Base-by-base conservation (phyloP, 805 yeast species). In the Saccharomycopsis sp. region DNA sequence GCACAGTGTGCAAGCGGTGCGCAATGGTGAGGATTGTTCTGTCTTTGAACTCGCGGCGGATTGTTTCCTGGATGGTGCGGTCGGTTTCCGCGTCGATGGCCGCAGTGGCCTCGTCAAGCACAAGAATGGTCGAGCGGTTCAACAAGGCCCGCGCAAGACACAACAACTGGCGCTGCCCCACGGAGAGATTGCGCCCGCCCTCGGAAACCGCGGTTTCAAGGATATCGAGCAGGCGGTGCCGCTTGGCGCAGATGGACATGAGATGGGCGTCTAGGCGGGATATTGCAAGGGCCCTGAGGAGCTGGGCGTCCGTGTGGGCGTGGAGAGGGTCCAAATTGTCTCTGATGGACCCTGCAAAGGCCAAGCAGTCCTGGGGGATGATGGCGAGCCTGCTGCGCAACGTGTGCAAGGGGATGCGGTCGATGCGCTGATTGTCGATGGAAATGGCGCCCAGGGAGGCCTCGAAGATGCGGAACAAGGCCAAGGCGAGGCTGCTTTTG, bases 11-110 rank as follows among this genome's bases (percentile, higher is more conserved):
- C 60, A 90, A 75, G 64, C 97, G 79, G 70, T 90, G 97, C 0
- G 97, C 97, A 66, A 90, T 90, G 0, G 97, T 89, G 60, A 90
- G 70, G 61, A 91, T 89, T 0, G 97, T 91, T 64, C 89, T 79
- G 61, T 85, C 82, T 53, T 75, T 77, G 68, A 90, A 90, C 67
- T 83, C 87, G 4, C 73, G 67, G 62, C 95, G 78, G 52, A 90
- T 88, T 0, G 96, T 89, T 64, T 84, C 83, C 72, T 89, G 96
- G 52, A 89, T 78, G 54, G 89, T 76, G 62, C 79, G 76, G 67
- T 89, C 96, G 1, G 96, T 89, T 68, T 88, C 89, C 18, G 86
- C 85, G 69, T 89, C 96, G 24, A 89, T 92, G 12, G 96, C 89
- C 0, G 96, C 92, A 1, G 87, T 82, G n/a, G 87, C 96, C 72